Evolutionary conservation across 176 grass and related monocot species (phyloP).

Genomic region (Oryza australiensis): DNA sequence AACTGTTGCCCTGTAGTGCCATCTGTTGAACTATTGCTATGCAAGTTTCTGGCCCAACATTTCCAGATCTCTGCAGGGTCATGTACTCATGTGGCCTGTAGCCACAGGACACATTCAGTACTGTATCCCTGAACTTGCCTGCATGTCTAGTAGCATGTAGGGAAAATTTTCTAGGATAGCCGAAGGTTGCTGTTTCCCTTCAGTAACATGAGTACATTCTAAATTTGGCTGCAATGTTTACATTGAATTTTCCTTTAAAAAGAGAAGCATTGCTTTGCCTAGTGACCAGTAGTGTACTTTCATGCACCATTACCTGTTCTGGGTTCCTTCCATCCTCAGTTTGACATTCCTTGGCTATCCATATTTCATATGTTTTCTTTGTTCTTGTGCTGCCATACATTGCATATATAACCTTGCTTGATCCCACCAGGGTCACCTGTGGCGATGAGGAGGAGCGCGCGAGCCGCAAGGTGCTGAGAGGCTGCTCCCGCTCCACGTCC

Average conservation of each 20-base stretch:
- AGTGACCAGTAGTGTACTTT: not conserved
- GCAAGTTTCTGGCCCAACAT: not conserved
- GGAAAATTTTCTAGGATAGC: not conserved
- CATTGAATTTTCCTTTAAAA: not conserved
- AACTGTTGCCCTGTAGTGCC: not conserved
- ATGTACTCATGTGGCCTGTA: not conserved
- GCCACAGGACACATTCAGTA: not conserved
- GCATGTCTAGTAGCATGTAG: not conserved
- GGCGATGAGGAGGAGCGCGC: constrained; percentile 89
- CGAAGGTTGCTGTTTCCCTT: not conserved
- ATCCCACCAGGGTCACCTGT: constrained; percentile 52
- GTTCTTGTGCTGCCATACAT: not conserved
- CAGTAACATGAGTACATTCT: not conserved
- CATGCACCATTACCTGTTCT: not conserved
- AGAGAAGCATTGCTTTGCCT: not conserved
- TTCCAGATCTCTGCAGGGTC: constrained; percentile 21
- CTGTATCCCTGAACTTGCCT: not conserved
- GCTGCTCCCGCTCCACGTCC: constrained; percentile 63
- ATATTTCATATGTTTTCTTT: not conserved
- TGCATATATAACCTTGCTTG: not conserved
- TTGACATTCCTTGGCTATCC: not conserved
- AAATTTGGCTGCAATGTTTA: not conserved
- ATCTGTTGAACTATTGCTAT: not conserved
- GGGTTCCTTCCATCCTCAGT: not conserved
- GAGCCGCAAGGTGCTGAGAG: constrained; percentile 82